Conservation (phyloP, 2,329 filamentous ascomycete genomes). For the Xylaria sp. region DNA sequence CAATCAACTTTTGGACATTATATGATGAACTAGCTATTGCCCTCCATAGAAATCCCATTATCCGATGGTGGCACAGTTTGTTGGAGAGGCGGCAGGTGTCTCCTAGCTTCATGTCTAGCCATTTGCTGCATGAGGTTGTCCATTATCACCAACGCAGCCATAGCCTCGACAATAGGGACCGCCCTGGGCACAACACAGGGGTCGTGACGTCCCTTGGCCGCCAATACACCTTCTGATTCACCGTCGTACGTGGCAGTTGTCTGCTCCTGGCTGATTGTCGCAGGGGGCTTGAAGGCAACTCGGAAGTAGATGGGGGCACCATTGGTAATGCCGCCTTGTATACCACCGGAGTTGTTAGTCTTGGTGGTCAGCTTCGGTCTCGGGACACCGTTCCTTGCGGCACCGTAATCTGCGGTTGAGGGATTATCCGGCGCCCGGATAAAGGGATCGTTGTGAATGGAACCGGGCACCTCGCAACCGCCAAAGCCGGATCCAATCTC, state of each 20-base stretch:
- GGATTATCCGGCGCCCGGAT: slow-evolving; percentile 66
- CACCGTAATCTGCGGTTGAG: not conserved
- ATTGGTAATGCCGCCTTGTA: slow-evolving; percentile 95
- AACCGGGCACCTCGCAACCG: slow-evolving; percentile 84
- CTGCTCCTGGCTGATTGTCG: slow-evolving; percentile 90
- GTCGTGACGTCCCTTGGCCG: slow-evolving; percentile 92
- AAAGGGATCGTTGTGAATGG: slow-evolving; percentile 91
- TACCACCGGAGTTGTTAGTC: slow-evolving; percentile 94
- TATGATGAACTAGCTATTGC: slow-evolving; percentile 13
- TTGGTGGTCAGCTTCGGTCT: slow-evolving; percentile 76
- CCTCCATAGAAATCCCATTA: slow-evolving; percentile 39
- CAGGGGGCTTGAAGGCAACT: slow-evolving; percentile 92
- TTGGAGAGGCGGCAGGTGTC: slow-evolving; percentile 50
- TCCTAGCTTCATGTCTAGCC: slow-evolving; percentile 56
- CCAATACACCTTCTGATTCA: slow-evolving; percentile 71
- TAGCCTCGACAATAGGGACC: slow-evolving; percentile 87
- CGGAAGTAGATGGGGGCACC: slow-evolving; percentile 94
- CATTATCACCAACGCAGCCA: slow-evolving; percentile 82
- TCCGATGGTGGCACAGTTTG: slow-evolving; percentile 40
- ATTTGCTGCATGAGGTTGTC: slow-evolving; percentile 86
- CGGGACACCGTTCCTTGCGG: slow-evolving; percentile 50
- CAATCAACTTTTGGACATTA: slow-evolving; percentile 12
- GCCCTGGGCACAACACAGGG: slow-evolving; percentile 87
- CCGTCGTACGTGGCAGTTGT: slow-evolving; percentile 80
- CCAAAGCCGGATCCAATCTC: slow-evolving; percentile 93